A percentile compares a stretch with the other conserved stretches of the same genome.
Evolutionary conservation across 352 stramenopile genomes (phyloP).

Genomic region (Globisporangium spinosum): DNA sequence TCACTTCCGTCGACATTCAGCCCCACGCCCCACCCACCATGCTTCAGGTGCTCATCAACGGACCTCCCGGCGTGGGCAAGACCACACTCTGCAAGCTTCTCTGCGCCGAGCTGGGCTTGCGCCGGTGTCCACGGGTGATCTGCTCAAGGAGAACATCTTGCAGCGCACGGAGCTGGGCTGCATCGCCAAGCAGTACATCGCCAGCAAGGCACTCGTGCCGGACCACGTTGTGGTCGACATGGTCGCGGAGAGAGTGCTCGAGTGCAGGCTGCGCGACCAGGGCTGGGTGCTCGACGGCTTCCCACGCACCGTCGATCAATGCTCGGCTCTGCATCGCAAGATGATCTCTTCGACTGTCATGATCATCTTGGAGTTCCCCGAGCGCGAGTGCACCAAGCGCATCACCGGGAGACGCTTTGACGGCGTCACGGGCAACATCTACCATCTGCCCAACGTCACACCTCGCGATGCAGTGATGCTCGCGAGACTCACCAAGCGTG

Average conservation of each 20-base stretch:
- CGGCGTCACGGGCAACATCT: conserved; percentile 51
- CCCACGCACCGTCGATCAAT: conserved; percentile 61
- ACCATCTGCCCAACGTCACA: conserved; percentile 45
- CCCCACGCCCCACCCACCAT: conserved; percentile 17
- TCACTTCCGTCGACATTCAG: not conserved
- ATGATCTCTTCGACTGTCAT: conserved; percentile 48
- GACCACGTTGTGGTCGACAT: conserved; percentile 77
- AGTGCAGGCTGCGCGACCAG: conserved; percentile 26
- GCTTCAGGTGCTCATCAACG: conserved; percentile 72
- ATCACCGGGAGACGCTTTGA: conserved; percentile 62
- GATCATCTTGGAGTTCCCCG: conserved; percentile 51
- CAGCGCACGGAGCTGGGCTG: conserved; percentile 45
- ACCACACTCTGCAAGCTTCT: conserved; percentile 61
- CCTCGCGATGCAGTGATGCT: conserved; percentile 37
- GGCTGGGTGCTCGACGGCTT: conserved; percentile 79
- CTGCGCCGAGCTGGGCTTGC: conserved; percentile 54
- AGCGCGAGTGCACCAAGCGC: conserved; percentile 43
- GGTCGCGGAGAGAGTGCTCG: conserved; percentile 55
- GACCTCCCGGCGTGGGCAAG: conserved; percentile 62
- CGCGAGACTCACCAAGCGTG: conserved; percentile 50
- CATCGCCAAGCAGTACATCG: conserved; percentile 67
- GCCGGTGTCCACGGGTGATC: conserved; percentile 58
- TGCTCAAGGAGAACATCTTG: conserved; percentile 73
- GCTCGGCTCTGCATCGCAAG: conserved; percentile 37
- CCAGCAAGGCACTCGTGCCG: conserved; percentile 55